Evolutionary conservation across 164 flowering plant genomes (phyloP).

Genomic region (Kingdonia uniflora): DNA sequence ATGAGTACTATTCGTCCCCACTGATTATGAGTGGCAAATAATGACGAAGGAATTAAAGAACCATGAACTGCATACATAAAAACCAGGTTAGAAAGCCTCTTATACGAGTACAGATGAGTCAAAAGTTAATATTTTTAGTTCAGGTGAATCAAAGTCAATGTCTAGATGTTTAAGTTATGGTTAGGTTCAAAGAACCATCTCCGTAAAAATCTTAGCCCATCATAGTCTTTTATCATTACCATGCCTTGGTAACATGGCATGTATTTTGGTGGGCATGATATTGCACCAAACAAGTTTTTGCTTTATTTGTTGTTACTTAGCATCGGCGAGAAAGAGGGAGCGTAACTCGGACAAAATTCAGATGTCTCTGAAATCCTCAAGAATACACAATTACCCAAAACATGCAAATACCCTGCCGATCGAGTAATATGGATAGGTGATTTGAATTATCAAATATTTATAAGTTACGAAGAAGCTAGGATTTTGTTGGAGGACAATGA

Average conservation of each 20-base stretch:
- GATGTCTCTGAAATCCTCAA: slow-evolving; percentile 79
- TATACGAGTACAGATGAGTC: background rate
- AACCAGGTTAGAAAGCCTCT: background rate
- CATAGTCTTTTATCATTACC: too few relatives aligned
- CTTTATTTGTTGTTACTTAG: slow-evolving; percentile 88
- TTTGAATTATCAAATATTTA: slow-evolving; percentile 68
- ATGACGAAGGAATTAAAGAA: slow-evolving; percentile 60
- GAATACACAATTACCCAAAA: slow-evolving; percentile 49
- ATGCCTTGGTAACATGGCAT: too few relatives aligned
- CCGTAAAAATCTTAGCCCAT: too few relatives aligned
- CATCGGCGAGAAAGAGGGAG: slow-evolving; percentile 94
- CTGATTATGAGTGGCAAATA: slow-evolving; percentile 44
- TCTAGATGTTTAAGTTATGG: too few relatives aligned
- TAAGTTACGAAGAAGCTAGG: slow-evolving; percentile 71
- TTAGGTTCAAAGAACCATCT: too few relatives aligned
- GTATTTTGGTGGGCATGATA: slow-evolving; percentile 86
- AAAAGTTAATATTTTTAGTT: too few relatives aligned
- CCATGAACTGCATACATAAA: slow-evolving; percentile 43
- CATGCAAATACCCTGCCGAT: slow-evolving; percentile 43
- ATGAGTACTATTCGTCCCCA: slow-evolving; percentile 46
- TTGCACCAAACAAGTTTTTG: slow-evolving; percentile 84
- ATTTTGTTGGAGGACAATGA: slow-evolving; percentile 68
- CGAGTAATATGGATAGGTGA: slow-evolving; percentile 93
- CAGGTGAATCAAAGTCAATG: too few relatives aligned
- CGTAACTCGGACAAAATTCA: slow-evolving; percentile 66